Percentiles rank a stretch among this genome's conserved stretches.
Conservation (phyloP, 495 filamentous ascomycete genomes). For the Hypoxylon fragiforme region DNA sequence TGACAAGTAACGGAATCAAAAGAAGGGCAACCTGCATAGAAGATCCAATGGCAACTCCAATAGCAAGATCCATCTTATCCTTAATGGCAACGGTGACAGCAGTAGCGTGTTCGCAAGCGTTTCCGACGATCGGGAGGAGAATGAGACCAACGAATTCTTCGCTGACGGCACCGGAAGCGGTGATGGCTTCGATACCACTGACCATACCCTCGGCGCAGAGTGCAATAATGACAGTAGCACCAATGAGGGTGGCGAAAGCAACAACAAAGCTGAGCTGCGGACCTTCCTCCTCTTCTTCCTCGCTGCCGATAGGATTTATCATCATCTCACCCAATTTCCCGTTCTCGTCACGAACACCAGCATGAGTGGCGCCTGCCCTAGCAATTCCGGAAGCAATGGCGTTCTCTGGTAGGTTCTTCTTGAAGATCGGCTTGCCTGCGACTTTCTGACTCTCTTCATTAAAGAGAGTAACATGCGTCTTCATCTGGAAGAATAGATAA, state of each 20-base stretch:
- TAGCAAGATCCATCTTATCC: slow-evolving; percentile 89
- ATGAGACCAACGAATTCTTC: slow-evolving; percentile 84
- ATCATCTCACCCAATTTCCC: slow-evolving; percentile 50
- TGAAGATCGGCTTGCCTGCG: slow-evolving; percentile 47
- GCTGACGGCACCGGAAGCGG: slow-evolving; percentile 57
- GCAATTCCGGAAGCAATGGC: slow-evolving; percentile 64
- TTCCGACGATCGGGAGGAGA: slow-evolving; percentile 85
- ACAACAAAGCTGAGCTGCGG: slow-evolving; percentile 71
- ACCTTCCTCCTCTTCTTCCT: slow-evolving; percentile 63
- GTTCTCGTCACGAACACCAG: slow-evolving; percentile 45
- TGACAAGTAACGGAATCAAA: slow-evolving; percentile 74
- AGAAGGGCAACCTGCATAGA: slow-evolving; percentile 87
- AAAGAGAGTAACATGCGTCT: slow-evolving; percentile 75
- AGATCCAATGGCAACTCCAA: slow-evolving; percentile 81
- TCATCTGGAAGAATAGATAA: slow-evolving; percentile 82
- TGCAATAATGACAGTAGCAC: slow-evolving; percentile 78
- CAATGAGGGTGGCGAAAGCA: slow-evolving; percentile 69
- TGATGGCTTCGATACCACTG: slow-evolving; percentile 72
- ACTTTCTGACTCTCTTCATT: slow-evolving; percentile 73
- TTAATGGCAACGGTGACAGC: slow-evolving; percentile 85
- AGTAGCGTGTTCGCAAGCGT: slow-evolving; percentile 85
- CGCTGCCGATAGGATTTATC: slow-evolving; percentile 21
- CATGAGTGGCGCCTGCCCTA: slow-evolving; percentile 45
- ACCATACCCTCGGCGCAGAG: slow-evolving; percentile 93
- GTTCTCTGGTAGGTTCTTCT: slow-evolving; percentile 55